Base-by-base conservation (phyloP, 257 asterid genomes). In the Sherardia arvensis region DNA sequence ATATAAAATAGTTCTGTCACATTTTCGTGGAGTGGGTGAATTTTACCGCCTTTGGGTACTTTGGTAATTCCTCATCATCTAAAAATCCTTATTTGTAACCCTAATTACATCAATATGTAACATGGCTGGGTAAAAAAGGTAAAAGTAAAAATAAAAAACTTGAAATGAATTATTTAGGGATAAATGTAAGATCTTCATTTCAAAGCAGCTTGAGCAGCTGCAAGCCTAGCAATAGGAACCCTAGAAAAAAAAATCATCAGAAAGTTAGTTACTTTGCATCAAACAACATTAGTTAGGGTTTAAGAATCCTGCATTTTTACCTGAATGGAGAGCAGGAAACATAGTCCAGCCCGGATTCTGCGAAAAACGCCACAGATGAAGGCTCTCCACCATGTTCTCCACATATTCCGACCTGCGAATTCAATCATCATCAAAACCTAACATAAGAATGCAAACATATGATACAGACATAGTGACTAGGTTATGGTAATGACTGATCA, bases 311-410 rank as follows among this genome's bases (percentile, higher is more conserved):
- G 20, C 51, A 43, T 12, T 9, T 12, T 9, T 72, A 91, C 98
- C 98, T 91, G 74, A 89, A 92, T 58, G 99, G 99, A 47, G 99
- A 92, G 76, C 99, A 92, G 10, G 97, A 89, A 62, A 92, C 99
- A 43, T 92, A 92, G 68, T 92, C 97, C 21, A 92, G 84, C 23
- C 99, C 99, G 49, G 87, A 84, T 72, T 85, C 88, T 5, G 86
- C 97, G 30, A 92, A 92, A 76, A 92, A 92, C 29, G 95, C 95
- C 9, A 92, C 89, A 29, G 99, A 92, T 25, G 99, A 87, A 33
- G 99, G 97, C 78, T 92, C 97, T 58, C 99, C 97, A 4, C 97
- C 97, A 58, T 89, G 97, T 76, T 89, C 97, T 49, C 99, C 99
- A 67, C 99, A 89, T 25, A 92, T 87, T 59, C 97, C 97, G 10